Evolutionary conservation across 176 grass and related monocot genomes (phyloP).

Genomic region (Dactylis glomerata): DNA sequence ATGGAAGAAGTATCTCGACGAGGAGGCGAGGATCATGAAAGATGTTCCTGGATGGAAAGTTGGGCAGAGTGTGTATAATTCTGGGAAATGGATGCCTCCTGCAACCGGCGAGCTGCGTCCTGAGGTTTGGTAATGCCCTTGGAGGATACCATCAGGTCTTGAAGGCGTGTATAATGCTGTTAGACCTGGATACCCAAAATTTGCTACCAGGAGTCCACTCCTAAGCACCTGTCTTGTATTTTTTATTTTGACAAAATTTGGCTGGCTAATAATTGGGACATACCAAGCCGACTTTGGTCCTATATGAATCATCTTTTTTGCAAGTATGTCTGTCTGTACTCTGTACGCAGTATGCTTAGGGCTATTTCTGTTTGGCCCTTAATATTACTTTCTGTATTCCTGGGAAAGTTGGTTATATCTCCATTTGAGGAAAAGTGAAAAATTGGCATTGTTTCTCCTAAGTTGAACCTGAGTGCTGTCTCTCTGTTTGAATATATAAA

Average conservation of each 20-base stretch:
- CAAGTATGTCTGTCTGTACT: background rate
- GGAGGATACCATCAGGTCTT: slow-evolving; percentile 3
- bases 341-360: background rate
- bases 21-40: slow-evolving; percentile 91
- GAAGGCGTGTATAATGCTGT: slow-evolving; percentile 35
- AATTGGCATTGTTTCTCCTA: background rate
- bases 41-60: slow-evolving; percentile 99
- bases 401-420: background rate
- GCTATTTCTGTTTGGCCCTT: background rate
- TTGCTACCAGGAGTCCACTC: background rate
- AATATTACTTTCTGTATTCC: background rate
- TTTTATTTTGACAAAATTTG: slow-evolving; percentile 16
- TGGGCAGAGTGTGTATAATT: slow-evolving; percentile 79
- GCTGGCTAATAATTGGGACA: slow-evolving; percentile 40
- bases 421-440: background rate
- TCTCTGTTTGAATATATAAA: background rate
- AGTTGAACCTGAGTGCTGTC: background rate
- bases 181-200: background rate
- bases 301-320: background rate
- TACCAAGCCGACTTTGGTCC: slow-evolving; percentile 7
- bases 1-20: slow-evolving; percentile 91
- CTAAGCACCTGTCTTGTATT: slow-evolving; percentile 5
- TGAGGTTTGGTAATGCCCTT: slow-evolving; percentile 63
- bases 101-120: slow-evolving; percentile 87
- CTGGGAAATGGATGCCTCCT: slow-evolving; percentile 93